A percentile compares a stretch with the other conserved stretches of the same genome.
phyloP scores from a whole-genome alignment of 2,329 filamentous ascomycete species.

The Botrytis galanthina region DNA sequence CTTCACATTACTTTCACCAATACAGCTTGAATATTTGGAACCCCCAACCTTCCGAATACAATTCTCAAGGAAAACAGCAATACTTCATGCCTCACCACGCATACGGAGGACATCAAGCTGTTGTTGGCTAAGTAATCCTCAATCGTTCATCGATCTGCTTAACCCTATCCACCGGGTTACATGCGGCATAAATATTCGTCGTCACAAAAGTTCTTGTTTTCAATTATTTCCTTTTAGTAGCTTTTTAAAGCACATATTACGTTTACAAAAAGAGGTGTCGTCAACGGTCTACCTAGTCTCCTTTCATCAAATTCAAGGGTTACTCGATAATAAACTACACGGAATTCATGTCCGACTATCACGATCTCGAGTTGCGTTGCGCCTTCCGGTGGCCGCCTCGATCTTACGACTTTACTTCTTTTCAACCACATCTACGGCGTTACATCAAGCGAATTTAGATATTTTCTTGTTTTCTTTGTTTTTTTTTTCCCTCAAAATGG shows the following conservation, averaged over 20 bases:
- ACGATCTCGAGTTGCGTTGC: slow-evolving; percentile 41
- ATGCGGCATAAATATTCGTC: slow-evolving; percentile 31
- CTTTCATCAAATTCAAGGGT: slow-evolving; percentile 27
- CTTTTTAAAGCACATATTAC: slow-evolving; percentile 35
- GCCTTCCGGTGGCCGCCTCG: slow-evolving; percentile 38
- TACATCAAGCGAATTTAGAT: slow-evolving; percentile 37
- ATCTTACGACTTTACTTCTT: slow-evolving; percentile 39
- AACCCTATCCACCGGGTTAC: slow-evolving; percentile 25
- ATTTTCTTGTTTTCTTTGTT: slow-evolving; percentile 31
- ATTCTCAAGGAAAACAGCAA: slow-evolving; percentile 47
- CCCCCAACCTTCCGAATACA: slow-evolving; percentile 46
- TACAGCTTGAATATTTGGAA: slow-evolving; percentile 44
- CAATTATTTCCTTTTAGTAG: slow-evolving; percentile 24
- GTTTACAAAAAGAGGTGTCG: slow-evolving; percentile 30
- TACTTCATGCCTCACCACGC: slow-evolving; percentile 45
- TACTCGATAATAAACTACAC: slow-evolving; percentile 33
- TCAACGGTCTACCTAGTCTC: slow-evolving; percentile 24
- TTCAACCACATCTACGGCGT: slow-evolving; percentile 32
- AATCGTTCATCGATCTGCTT: slow-evolving; percentile 1
- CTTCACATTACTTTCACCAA: slow-evolving; percentile 21
- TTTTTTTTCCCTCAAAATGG: slow-evolving; percentile 37
- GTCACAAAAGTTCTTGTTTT: slow-evolving; percentile 35
- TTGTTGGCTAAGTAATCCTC: slow-evolving; percentile 35
- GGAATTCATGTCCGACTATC: slow-evolving; percentile 28
- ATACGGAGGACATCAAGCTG: slow-evolving; percentile 48